Conservation (phyloP, 1,284 basidiomycete genomes). For the Quambalaria eucalypti region DNA sequence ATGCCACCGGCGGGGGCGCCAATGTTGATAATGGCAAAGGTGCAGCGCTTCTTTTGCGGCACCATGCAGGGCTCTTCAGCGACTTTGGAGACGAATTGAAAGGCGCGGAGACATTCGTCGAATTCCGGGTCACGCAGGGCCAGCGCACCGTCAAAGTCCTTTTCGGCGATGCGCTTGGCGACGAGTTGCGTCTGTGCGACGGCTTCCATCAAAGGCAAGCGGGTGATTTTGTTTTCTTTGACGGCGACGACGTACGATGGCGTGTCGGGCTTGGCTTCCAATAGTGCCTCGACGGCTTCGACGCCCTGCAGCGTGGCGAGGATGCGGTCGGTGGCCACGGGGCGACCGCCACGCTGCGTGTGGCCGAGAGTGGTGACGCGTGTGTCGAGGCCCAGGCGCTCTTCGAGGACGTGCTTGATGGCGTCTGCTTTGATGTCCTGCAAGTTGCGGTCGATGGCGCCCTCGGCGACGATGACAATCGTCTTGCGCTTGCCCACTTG, state of each 20-base stretch:
- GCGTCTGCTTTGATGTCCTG: conserved; percentile 83
- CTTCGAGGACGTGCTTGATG: conserved; percentile 77
- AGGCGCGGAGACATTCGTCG: conserved; percentile 72
- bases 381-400: conserved; percentile 83
- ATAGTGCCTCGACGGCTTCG: conserved; percentile 79
- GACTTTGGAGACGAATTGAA: conserved; percentile 51
- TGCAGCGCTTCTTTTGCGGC: conserved; percentile 56
- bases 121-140: conserved; percentile 86
- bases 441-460: conserved; percentile 76
- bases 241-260: conserved; percentile 97
- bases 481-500: conserved; percentile 89
- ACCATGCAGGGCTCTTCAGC: conserved; percentile 58
- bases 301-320: conserved; percentile 88
- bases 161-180: conserved; percentile 68
- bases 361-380: conserved; percentile 97
- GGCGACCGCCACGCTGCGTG: conserved; percentile 86
- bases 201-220: conserved; percentile 83
- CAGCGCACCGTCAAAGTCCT: conserved; percentile 80
- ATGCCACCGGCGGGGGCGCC: conserved; percentile 97
- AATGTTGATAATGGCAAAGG: conserved; percentile 82
- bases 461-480: conserved; percentile 95
- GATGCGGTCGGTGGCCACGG: conserved; percentile 85
- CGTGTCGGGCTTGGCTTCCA: conserved; percentile 78
- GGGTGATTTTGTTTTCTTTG: conserved; percentile 86
- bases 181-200: conserved; percentile 78